These are phyloP conservation scores for Penicillium polonicum DNA, from an alignment of 2,329 filamentous ascomycete species.

Conservation along the genomic window DNA sequence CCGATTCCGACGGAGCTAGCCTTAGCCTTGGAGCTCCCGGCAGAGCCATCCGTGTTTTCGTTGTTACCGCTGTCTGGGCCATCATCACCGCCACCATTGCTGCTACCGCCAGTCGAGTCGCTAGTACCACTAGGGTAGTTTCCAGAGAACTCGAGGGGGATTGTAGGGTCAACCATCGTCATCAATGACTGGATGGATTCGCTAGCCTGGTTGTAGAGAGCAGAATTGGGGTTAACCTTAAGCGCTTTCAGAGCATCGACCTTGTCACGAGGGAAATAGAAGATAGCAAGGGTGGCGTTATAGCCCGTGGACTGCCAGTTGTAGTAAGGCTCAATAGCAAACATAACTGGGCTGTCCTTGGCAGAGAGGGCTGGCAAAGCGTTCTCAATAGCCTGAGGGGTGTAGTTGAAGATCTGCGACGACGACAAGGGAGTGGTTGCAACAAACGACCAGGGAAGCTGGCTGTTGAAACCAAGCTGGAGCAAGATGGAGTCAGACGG, in stretches of 20 bases:
- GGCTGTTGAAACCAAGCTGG: constrained; percentile 79
- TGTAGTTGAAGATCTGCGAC: constrained; percentile 77
- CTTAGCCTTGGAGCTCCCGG: constrained; percentile 39
- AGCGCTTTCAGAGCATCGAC: constrained; percentile 67
- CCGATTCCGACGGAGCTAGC: constrained; percentile 64
- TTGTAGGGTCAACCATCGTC: constrained; percentile 76
- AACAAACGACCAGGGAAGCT: constrained; percentile 82
- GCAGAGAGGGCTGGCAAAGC: constrained; percentile 52
- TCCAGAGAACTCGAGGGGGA: constrained; percentile 60
- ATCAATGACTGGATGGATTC: constrained; percentile 70
- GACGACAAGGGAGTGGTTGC: constrained; percentile 68
- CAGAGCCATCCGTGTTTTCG: constrained; percentile 50
- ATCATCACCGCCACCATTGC: constrained; percentile 26
- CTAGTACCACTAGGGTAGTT: constrained; percentile 24
- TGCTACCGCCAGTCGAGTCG: constrained; percentile 44
- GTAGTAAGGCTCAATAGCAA: constrained; percentile 72
- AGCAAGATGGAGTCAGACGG: constrained; percentile 69
- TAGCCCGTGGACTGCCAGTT: constrained; percentile 67
- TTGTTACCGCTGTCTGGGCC: constrained; percentile 31
- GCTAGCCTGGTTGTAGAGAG: constrained; percentile 69
- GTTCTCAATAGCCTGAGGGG: constrained; percentile 69
- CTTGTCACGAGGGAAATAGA: constrained; percentile 70
- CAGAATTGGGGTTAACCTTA: constrained; percentile 68
- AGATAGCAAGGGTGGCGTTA: constrained; percentile 75
- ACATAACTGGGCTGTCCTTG: constrained; percentile 59